Percentiles rank a stretch among this genome's conserved stretches.
phyloP scores from a whole-genome alignment of 179 eudicot species.

The Spergularia azorica region DNA sequence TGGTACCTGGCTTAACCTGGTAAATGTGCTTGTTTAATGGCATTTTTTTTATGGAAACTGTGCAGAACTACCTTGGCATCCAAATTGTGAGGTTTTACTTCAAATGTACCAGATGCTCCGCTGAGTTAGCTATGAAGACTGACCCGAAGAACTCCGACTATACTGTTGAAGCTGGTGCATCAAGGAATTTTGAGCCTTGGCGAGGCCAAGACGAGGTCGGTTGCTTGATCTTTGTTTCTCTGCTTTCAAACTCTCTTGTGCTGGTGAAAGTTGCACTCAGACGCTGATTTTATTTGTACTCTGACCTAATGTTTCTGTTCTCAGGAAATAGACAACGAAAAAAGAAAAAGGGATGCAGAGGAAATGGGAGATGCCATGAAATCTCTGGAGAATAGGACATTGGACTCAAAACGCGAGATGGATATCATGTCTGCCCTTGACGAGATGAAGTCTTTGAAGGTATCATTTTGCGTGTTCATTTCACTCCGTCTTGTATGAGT shows the following conservation, averaged over 20 bases:
- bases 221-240: not conserved
- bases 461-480: not conserved
- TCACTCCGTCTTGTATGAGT: not conserved
- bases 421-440: conserved; percentile 88
- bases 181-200: conserved; percentile 94
- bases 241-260: not conserved
- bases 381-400: conserved; percentile 83
- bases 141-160: conserved; percentile 94
- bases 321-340: conserved; percentile 61
- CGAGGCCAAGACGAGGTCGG: conserved; percentile 81
- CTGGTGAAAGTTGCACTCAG: conserved; percentile 4
- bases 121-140: conserved; percentile 80
- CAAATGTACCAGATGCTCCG: conserved; percentile 87
- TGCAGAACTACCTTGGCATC: conserved; percentile 92
- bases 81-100: conserved; percentile 89
- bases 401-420: conserved; percentile 88
- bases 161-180: conserved; percentile 84
- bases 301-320: not conserved
- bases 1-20: not conserved
- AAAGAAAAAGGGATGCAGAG: conserved; percentile 68
- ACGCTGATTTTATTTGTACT: not conserved
- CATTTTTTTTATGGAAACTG: not conserved
- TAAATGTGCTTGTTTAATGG: conserved; percentile 5
- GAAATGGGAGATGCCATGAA: conserved; percentile 98
- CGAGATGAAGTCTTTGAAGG: conserved; percentile 95